Evolutionary conservation across 2,329 filamentous ascomycete genomes (phyloP).

Genomic region (Fusarium citri): DNA sequence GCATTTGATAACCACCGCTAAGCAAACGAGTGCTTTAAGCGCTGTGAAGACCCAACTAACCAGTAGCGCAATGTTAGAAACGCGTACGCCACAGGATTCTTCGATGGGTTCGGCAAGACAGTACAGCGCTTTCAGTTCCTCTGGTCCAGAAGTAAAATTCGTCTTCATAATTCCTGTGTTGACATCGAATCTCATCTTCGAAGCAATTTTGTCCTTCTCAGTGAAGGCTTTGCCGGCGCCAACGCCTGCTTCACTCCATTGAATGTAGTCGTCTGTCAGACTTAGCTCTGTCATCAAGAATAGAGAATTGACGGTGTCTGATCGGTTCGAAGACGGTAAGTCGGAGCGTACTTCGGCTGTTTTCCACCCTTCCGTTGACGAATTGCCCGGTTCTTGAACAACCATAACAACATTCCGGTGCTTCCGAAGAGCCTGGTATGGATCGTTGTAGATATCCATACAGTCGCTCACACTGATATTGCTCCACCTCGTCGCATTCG

Average conservation of each 20-base stretch:
- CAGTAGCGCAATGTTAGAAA: not conserved
- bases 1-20: not conserved
- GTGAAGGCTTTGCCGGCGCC: not conserved
- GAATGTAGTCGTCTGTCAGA: not conserved
- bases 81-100: not conserved
- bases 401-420: not conserved
- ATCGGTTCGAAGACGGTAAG: not conserved
- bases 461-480: not conserved
- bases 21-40: rapidly evolving
- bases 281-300: not conserved
- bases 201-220: not conserved
- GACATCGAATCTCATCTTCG: not conserved
- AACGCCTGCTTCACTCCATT: not conserved
- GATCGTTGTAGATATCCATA: not conserved
- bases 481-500: rapidly evolving
- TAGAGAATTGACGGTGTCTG: rapidly evolving
- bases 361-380: rapidly evolving
- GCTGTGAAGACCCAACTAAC: not conserved
- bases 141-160: not conserved
- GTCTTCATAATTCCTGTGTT: rapidly evolving
- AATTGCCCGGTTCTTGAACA: not conserved
- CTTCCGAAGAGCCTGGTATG: not conserved
- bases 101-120: rapidly evolving
- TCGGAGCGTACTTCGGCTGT: not conserved
- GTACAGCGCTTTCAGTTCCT: not conserved